Base-by-base conservation (phyloP, 2,329 filamentous ascomycete genomes). In the Aspergillus vadensis region DNA sequence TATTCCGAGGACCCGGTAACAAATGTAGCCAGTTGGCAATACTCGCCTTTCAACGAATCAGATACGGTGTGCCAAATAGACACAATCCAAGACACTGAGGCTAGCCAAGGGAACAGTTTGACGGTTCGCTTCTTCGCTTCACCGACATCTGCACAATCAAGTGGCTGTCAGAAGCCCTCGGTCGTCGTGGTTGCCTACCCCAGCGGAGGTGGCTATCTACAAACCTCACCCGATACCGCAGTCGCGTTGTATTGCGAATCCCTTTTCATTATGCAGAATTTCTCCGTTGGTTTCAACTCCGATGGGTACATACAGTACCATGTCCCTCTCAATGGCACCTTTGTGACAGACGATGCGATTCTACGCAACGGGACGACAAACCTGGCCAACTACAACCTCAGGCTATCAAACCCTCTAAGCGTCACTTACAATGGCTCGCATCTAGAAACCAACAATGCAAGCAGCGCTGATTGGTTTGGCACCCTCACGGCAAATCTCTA, bases 341-440 rank as follows among this genome's bases (percentile, higher is more conserved):
- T 50, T 2, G 52, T 66, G 8, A 53, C 43, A 8, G 59, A 63
- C 21, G 64, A 64, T 1, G 2, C 30, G 5, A 64, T 68, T 32
- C 60, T 63, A 17, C 58, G 63, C n/a, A 68, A 68, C 9, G 62
- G 55, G 2, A 62, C 65, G 4, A 21, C 47, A 5, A 60, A 59
- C 8, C 59, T 68, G 6, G 56, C 38, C 2, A 41, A 50, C 14
- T 67, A 67, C 38, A 68, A 61, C 7, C 39, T 57, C 23, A 50
- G 47, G 10, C 53, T 65, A 15, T 55, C 57, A 6, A 59, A 48
- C 4, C 51, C 57, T 4, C 23, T 56, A 19, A 17, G 41, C 1
- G 10, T 51, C 9, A 5, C 41, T 2, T 21, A 32, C 38, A 49
- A 62, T 5, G 50, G 54, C 39, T 56, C 51, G 7, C 32, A 54